Conservation (phyloP, 805 yeast genomes). For the Metschnikowia dekortorum region DNA sequence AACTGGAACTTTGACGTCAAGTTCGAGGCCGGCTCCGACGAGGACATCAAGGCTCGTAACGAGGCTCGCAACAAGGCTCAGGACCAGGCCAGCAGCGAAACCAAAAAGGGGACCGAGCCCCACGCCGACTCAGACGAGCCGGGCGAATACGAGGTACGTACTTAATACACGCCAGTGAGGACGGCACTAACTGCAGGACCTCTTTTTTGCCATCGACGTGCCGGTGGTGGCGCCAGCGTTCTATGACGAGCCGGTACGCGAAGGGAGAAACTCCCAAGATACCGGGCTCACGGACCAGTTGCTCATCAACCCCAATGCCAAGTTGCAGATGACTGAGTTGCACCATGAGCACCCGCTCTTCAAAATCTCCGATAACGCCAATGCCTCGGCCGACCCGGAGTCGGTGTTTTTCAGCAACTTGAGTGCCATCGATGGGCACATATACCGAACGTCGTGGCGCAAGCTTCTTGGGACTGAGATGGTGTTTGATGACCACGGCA, state of each 20-base stretch:
- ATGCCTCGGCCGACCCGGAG: slow-evolving; percentile 16
- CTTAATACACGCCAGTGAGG: background rate
- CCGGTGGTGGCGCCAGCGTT: slow-evolving; percentile 19
- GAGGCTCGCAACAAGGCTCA: background rate
- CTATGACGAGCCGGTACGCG: slow-evolving; percentile 13
- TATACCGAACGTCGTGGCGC: slow-evolving; percentile 75
- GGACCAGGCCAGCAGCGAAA: slow-evolving; percentile 3
- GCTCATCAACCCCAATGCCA: slow-evolving; percentile 38
- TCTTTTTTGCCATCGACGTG: slow-evolving; percentile 22
- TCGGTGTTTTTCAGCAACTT: slow-evolving; percentile 22
- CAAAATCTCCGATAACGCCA: slow-evolving; percentile 32
- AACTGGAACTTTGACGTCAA: slow-evolving; percentile 79
- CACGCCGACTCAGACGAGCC: background rate
- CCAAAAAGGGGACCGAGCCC: background rate
- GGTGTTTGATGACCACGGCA: slow-evolving; percentile 41
- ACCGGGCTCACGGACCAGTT: slow-evolving; percentile 18
- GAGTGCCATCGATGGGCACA: slow-evolving; percentile 37
- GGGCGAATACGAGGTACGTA: slow-evolving; percentile 18
- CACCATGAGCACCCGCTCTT: slow-evolving; percentile 31
- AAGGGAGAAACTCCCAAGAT: slow-evolving; percentile 2
- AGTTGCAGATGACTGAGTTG: slow-evolving; percentile 35
- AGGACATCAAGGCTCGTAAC: slow-evolving; percentile 62
- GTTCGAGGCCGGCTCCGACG: slow-evolving; percentile 87
- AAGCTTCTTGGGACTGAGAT: slow-evolving; percentile 72
- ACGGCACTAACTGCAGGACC: slow-evolving; percentile 19